Conservation (phyloP, 31 red algal species). For the Endocladia muricata region DNA sequence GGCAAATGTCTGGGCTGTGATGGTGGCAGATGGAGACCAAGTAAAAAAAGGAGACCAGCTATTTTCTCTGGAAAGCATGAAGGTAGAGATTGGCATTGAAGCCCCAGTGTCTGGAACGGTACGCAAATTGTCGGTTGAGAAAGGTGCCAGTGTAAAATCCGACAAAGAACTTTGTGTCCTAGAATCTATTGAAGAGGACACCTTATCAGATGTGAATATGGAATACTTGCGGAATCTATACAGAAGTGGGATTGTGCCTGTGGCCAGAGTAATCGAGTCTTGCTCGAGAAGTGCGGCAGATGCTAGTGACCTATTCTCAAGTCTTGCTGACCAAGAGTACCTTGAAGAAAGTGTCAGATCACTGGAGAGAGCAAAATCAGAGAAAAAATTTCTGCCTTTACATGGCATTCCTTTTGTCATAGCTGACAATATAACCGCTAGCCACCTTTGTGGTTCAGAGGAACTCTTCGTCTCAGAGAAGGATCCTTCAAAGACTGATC, state of each 20-base stretch:
- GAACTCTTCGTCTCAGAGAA: conserved; percentile 41
- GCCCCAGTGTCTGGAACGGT: conserved; percentile 54
- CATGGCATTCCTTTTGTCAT: conserved; percentile 72
- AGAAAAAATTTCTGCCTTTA: conserved; percentile 31
- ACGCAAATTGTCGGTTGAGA: conserved; percentile 14
- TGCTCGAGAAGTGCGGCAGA: conserved; percentile 4
- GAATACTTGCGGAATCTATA: conserved; percentile 25
- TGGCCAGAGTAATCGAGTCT: conserved; percentile 17
- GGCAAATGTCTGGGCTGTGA: conserved; percentile 69
- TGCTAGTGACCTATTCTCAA: conserved; percentile 16
- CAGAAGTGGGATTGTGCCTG: conserved; percentile 12
- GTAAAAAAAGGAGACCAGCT: conserved; percentile 52
- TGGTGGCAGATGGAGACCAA: conserved; percentile 43
- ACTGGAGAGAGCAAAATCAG: background rate
- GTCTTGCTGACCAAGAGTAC: background rate
- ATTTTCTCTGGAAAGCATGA: conserved; percentile 79
- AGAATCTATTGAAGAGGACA: conserved; percentile 1
- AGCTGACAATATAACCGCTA: conserved; percentile 54
- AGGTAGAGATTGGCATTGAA: conserved; percentile 70
- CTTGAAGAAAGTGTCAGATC: conserved; percentile 3
- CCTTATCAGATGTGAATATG: conserved; percentile 13
- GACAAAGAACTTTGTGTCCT: conserved; percentile 42
- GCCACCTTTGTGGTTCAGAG: no score
- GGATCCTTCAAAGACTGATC: conserved; percentile 9
- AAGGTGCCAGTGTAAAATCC: conserved; percentile 46